Percentiles rank a stretch among this genome's conserved stretches.
Conservation (phyloP, 352 stramenopile species). For the Pythium folliculosum region DNA sequence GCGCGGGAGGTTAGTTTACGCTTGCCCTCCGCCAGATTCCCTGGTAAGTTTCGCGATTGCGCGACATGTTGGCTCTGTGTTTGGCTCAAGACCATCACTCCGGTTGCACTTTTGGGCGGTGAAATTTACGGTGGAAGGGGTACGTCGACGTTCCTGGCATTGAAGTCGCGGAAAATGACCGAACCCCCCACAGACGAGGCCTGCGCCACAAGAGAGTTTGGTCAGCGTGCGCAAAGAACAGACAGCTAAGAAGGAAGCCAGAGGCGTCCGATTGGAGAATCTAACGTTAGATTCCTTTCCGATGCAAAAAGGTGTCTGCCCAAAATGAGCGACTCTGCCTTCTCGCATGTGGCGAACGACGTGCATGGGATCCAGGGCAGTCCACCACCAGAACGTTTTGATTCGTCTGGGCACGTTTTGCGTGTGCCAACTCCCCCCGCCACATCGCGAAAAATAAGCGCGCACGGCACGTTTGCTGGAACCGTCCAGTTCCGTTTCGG, state of each 20-base stretch:
- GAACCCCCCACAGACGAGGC: slow-evolving; percentile 7
- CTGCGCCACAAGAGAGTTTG: background rate
- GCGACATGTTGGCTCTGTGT: slow-evolving; percentile 9
- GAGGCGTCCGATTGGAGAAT: slow-evolving; percentile 23
- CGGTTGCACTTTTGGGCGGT: background rate
- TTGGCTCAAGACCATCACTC: background rate
- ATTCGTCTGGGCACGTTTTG: background rate
- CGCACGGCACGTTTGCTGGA: background rate
- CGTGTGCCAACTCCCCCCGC: background rate
- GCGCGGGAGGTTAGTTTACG: slow-evolving; percentile 17
- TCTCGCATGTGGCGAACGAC: background rate
- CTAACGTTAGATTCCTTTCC: slow-evolving; percentile 32
- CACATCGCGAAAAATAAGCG: background rate
- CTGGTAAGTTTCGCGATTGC: slow-evolving; percentile 7
- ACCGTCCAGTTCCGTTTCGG: background rate
- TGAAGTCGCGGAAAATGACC: slow-evolving; percentile 17
- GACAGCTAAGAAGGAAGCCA: slow-evolving; percentile 13
- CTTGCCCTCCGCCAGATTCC: background rate
- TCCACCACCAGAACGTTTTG: background rate
- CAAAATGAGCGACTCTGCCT: no score
- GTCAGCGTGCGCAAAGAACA: slow-evolving; percentile 6
- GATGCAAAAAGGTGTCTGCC: background rate
- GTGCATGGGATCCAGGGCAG: background rate
- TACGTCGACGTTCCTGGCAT: slow-evolving; percentile 18
- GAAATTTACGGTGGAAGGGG: slow-evolving; percentile 14